Percentiles rank a stretch among this genome's conserved stretches.
These are phyloP conservation scores for Fusarium udum DNA, from an alignment of 2,329 filamentous ascomycete genomes.

Conservation along the genomic window DNA sequence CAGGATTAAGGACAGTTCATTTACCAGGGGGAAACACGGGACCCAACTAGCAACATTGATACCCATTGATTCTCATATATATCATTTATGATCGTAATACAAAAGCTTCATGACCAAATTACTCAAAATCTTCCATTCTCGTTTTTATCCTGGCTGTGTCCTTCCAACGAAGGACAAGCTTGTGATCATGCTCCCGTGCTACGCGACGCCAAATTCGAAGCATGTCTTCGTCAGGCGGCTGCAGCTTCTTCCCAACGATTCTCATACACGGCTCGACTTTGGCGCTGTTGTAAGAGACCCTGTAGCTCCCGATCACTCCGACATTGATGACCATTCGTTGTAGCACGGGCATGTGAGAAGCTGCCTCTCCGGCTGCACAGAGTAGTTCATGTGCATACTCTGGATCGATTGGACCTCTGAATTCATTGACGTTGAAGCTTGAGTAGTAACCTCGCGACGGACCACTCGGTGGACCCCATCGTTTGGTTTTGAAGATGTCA, in stretches of 20 bases:
- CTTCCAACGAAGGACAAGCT: conserved; percentile 1
- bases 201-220: conserved; percentile 5
- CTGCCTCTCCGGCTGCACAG: not conserved
- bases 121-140: not conserved
- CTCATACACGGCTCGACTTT: not conserved
- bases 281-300: not conserved
- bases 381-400: not conserved
- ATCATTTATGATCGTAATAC: not conserved
- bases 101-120: not conserved
- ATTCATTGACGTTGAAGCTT: not conserved
- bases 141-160: not conserved
- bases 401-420: conserved; percentile 10
- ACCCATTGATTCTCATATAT: conserved; percentile 13
- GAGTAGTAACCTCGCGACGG: not conserved
- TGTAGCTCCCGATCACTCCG: not conserved
- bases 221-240: not conserved
- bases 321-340: not conserved
- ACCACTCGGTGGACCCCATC: not conserved
- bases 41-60: conserved; percentile 23
- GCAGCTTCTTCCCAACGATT: conserved; percentile 4
- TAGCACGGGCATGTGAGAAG: not conserved
- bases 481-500: not conserved
- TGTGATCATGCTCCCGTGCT: not conserved
- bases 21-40: not conserved
- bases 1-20: not conserved